Percentiles rank a stretch among this genome's conserved stretches.
Evolutionary conservation across 257 asterid genomes (phyloP).

Genomic region (Datura wrightii): DNA sequence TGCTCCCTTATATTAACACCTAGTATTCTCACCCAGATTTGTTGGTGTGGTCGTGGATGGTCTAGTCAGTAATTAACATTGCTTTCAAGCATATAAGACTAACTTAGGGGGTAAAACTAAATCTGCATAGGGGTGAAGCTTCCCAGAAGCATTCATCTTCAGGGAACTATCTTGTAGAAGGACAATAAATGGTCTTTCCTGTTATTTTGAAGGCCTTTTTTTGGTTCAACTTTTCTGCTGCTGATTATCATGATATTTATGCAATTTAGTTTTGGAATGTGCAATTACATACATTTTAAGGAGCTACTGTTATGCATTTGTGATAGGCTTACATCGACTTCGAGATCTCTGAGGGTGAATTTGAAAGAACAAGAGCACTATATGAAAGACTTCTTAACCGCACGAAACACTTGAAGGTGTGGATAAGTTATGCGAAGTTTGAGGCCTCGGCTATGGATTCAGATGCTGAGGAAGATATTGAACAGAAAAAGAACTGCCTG

Average conservation of each 20-base stretch:
- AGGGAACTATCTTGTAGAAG: neutral
- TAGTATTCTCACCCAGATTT: slow-evolving; percentile 15
- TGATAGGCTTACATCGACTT: slow-evolving; percentile 93
- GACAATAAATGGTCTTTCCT: neutral
- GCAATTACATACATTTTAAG: neutral
- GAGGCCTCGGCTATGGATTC: slow-evolving; percentile 78
- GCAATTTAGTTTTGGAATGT: slow-evolving; percentile 1
- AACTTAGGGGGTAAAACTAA: neutral
- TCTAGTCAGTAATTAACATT: neutral
- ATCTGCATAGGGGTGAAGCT: neutral
- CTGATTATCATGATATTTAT: slow-evolving; percentile 15
- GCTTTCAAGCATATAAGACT: neutral
- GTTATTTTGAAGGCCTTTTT: neutral
- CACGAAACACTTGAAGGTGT: slow-evolving; percentile 94
- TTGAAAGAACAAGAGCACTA: slow-evolving; percentile 80
- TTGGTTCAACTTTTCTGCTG: neutral
- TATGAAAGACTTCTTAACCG: slow-evolving; percentile 91
- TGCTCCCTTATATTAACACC: neutral
- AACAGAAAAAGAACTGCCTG: slow-evolving; percentile 60
- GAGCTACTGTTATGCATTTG: slow-evolving; percentile 29
- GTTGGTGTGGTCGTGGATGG: neutral
- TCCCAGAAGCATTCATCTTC: neutral
- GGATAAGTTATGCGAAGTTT: slow-evolving; percentile 96
- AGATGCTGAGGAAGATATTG: slow-evolving; percentile 52
- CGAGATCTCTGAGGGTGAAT: slow-evolving; percentile 86